Evolutionary conservation across 192 early-diverging fungal genomes (phyloP).

Genomic region (Rhizoclosmatium sp.): DNA sequence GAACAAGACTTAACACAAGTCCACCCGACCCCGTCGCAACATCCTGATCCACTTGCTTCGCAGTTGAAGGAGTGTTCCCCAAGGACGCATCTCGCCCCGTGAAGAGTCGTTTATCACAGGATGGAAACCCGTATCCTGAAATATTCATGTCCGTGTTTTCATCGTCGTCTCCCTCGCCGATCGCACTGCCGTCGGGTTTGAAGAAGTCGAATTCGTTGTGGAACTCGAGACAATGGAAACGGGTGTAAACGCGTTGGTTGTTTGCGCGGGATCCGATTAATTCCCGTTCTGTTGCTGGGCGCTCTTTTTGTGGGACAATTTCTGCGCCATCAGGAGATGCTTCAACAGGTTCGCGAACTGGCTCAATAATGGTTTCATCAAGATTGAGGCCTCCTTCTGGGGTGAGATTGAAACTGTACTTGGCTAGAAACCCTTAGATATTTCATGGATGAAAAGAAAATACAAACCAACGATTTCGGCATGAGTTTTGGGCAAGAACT

Average conservation of each 20-base stretch:
- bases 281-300: neutral
- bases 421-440: neutral
- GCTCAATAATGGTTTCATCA: slow-evolving; percentile 25
- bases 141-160: neutral
- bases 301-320: neutral
- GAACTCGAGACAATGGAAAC: slow-evolving; percentile 30
- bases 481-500: slow-evolving; percentile 24
- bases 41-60: no score
- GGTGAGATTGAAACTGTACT: slow-evolving; percentile 24
- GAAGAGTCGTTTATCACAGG: neutral
- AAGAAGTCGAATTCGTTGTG: slow-evolving; percentile 14
- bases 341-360: neutral
- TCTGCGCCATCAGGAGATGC: neutral
- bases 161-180: neutral
- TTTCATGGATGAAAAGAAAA: no score
- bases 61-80: neutral
- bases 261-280: slow-evolving; percentile 24
- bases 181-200: neutral
- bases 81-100: slow-evolving; percentile 14
- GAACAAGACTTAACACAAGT: slow-evolving; percentile 9
- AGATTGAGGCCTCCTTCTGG: slow-evolving; percentile 4
- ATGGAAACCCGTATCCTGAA: slow-evolving; percentile 6
- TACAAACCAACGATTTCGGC: slow-evolving; percentile 18
- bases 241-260: slow-evolving; percentile 21
- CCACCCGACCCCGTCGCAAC: neutral